Evolutionary conservation across 1,284 basidiomycete species (phyloP).

Genomic region (Coniferiporia weirii): DNA sequence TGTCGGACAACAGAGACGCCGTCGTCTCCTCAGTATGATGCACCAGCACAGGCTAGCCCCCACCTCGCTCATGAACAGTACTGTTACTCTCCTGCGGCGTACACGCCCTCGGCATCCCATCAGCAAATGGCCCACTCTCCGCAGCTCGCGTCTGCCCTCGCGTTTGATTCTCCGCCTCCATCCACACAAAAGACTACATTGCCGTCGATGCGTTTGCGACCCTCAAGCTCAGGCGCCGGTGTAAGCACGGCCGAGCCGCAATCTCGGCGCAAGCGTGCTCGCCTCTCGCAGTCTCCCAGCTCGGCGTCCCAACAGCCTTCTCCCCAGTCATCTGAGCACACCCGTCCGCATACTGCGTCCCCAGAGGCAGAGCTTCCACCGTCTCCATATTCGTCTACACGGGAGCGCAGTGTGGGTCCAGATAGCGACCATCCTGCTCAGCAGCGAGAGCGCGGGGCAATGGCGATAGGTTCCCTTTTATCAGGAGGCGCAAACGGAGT

Average conservation of each 20-base stretch:
- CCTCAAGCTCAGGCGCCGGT: slow-evolving; percentile 19
- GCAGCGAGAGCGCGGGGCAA: slow-evolving; percentile 23
- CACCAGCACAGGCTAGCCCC: background rate
- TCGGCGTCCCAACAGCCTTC: background rate
- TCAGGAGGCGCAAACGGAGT: background rate
- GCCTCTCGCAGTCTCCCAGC: slow-evolving; percentile 21
- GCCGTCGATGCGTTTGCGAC: slow-evolving; percentile 7
- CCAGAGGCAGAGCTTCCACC: slow-evolving; percentile 35
- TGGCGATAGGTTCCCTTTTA: slow-evolving; percentile 21
- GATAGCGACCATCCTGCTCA: slow-evolving; percentile 30
- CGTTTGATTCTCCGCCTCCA: background rate
- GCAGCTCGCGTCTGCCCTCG: slow-evolving; percentile 21
- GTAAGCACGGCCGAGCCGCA: slow-evolving; percentile 23
- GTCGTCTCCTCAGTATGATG: background rate
- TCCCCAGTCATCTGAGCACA: slow-evolving; percentile 21
- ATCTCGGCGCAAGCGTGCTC: slow-evolving; percentile 31
- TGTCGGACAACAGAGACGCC: slow-evolving; percentile 34
- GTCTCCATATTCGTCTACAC: slow-evolving; percentile 36
- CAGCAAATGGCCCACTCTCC: slow-evolving; percentile 20
- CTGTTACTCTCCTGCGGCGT: slow-evolving; percentile 3
- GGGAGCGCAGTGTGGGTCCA: slow-evolving; percentile 4
- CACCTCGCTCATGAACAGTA: background rate
- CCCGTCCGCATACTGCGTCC: slow-evolving; percentile 27
- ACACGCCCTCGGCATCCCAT: slow-evolving; percentile 21
- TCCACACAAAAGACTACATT: slow-evolving; percentile 2